Evolutionary conservation across 192 early-diverging fungal species (phyloP).

Genomic region (Pecoramyces ruminantium): DNA sequence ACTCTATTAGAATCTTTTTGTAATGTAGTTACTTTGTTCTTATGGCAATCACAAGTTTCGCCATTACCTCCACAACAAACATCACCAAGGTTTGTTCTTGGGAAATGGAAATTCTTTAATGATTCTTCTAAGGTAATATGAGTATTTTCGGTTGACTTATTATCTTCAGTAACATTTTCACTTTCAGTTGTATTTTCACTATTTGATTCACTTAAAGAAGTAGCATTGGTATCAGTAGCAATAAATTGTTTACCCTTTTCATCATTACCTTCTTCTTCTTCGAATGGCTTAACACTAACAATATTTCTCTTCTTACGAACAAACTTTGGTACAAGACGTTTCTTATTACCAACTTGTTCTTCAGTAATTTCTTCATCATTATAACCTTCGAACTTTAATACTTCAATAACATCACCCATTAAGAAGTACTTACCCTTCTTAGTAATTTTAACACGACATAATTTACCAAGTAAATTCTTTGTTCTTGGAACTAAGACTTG

Average conservation of each 20-base stretch:
- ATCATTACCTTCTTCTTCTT: conserved; percentile 3
- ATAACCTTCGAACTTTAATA: conserved; percentile 8
- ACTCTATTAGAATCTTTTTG: background rate
- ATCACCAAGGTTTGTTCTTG: background rate
- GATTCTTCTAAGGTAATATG: background rate
- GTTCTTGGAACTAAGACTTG: conserved; percentile 25
- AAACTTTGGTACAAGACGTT: conserved; percentile 9
- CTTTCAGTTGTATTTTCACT: too few species aligned
- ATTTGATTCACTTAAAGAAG: too few species aligned
- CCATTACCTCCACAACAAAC: background rate
- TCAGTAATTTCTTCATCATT: background rate
- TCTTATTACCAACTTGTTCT: conserved; percentile 4
- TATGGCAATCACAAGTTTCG: background rate
- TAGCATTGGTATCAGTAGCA: too few species aligned
- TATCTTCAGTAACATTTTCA: too few species aligned
- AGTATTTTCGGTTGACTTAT: too few species aligned
- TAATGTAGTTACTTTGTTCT: background rate
- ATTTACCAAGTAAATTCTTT: conserved; percentile 1
- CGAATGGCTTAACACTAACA: conserved; percentile 11
- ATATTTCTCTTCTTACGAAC: conserved; percentile 19
- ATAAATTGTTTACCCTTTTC: background rate
- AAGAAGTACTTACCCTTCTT: conserved; percentile 19
- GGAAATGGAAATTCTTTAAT: background rate
- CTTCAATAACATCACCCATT: conserved; percentile 5
- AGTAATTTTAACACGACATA: conserved; percentile 13